Percentiles rank a stretch among this genome's conserved stretches.
phyloP scores from a whole-genome alignment of 2,329 filamentous ascomycete species.

The Ophiocordyceps sinensis region DNA sequence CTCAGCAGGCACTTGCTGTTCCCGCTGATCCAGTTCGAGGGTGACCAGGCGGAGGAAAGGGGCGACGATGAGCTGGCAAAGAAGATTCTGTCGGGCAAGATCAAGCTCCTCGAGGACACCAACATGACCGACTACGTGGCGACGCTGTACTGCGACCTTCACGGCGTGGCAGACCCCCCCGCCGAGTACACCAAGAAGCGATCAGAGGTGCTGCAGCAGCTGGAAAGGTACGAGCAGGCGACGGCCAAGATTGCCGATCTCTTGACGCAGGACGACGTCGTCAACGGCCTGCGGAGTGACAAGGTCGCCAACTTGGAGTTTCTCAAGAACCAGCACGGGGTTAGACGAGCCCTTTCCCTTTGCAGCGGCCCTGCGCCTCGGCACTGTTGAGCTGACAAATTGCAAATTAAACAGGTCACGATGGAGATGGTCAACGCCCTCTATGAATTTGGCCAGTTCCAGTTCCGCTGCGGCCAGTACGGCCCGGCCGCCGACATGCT shows the following conservation, averaged over 20 bases:
- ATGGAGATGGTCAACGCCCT: constrained; percentile 91
- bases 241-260: constrained; percentile 81
- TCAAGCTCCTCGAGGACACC: constrained; percentile 86
- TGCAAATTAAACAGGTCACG: constrained; percentile 45
- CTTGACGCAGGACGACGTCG: constrained; percentile 75
- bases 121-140: constrained; percentile 99
- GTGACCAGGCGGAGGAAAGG: constrained; percentile 66
- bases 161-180: constrained; percentile 63
- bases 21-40: constrained; percentile 85
- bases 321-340: constrained; percentile 89
- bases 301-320: constrained; percentile 99
- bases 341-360: constrained; percentile 22
- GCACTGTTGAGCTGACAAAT: constrained; percentile 8
- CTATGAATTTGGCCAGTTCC: constrained; percentile 91
- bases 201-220: constrained; percentile 70
- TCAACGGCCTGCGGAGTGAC: constrained; percentile 82
- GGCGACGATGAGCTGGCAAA: constrained; percentile 41
- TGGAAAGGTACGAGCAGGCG: constrained; percentile 75
- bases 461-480: constrained; percentile 96
- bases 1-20: constrained; percentile 95
- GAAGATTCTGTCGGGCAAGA: constrained; percentile 75
- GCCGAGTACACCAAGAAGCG: constrained; percentile 80
- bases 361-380: neutral
- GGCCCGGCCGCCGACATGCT: constrained; percentile 78
- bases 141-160: constrained; percentile 77